phyloP scores from a whole-genome alignment of 139 green algal genomes.

The Tetradesmus lagerheimii region DNA sequence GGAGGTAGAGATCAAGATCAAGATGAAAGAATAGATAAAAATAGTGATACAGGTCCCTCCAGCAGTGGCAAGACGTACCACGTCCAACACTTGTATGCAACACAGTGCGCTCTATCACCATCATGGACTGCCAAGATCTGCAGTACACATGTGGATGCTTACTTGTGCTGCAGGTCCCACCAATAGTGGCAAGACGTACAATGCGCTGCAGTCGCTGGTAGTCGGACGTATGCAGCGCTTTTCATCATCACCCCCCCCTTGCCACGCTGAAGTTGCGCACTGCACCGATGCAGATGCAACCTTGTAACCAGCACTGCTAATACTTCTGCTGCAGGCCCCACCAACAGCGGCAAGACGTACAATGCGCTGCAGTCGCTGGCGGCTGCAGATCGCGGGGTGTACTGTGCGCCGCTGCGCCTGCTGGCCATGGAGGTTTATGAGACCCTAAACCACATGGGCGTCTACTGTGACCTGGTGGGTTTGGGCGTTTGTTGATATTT shows the following conservation, averaged over 20 bases:
- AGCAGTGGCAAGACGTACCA: too few species aligned
- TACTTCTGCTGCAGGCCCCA: slow-evolving; percentile 75
- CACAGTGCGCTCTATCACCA: too few species aligned
- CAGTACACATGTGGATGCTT: too few species aligned
- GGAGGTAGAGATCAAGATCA: too few species aligned
- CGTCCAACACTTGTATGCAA: too few species aligned
- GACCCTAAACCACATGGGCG: slow-evolving; percentile 57
- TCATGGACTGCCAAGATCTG: too few species aligned
- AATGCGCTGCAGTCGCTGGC: slow-evolving; percentile 80
- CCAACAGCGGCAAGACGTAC: slow-evolving; percentile 98
- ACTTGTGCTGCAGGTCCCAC: too few species aligned
- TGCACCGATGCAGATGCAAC: neutral
- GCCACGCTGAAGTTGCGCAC: neutral
- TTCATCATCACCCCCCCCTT: too few species aligned
- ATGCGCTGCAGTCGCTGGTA: slow-evolving; percentile 76
- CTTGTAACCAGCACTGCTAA: too few species aligned
- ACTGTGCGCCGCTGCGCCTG: slow-evolving; percentile 95
- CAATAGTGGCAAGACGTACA: slow-evolving; percentile 98
- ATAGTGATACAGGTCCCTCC: too few species aligned
- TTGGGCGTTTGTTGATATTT: neutral
- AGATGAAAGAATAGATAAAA: too few species aligned
- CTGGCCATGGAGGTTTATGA: slow-evolving; percentile 92
- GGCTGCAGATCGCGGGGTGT: slow-evolving; percentile 82
- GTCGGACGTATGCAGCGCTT: too few species aligned
- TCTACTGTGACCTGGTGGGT: slow-evolving; percentile 71